A percentile compares a stretch with the other conserved stretches of the same genome.
These are phyloP conservation scores for Solanum corneliomulleri DNA, from an alignment of 257 asterid genomes.

Conservation along the genomic window DNA sequence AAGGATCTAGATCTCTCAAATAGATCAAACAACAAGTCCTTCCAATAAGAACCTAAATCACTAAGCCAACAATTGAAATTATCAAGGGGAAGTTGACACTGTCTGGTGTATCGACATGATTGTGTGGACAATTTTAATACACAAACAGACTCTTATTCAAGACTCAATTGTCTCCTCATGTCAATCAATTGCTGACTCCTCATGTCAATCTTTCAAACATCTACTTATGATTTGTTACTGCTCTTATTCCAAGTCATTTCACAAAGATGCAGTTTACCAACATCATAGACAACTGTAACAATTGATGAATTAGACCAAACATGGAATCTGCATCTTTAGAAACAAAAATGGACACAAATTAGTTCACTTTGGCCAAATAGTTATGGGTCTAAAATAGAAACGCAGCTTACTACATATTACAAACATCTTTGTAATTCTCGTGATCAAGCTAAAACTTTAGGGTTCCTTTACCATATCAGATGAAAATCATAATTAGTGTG, in stretches of 20 bases:
- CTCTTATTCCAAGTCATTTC: not conserved
- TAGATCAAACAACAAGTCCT: not conserved
- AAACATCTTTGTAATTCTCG: not conserved
- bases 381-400: not conserved
- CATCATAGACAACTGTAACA: not conserved
- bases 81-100: not conserved
- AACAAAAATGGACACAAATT: not conserved
- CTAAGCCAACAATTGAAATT: not conserved
- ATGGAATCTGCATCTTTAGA: not conserved
- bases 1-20: not conserved
- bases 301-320: not conserved
- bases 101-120: not conserved
- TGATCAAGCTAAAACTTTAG: not conserved
- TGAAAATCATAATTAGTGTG: constrained; percentile 9
- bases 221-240: not conserved
- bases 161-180: not conserved
- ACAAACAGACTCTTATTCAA: not conserved
- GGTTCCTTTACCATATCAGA: not conserved
- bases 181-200: not conserved
- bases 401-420: not conserved
- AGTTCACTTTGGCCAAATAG: not conserved
- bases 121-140: not conserved
- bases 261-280: not conserved
- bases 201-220: not conserved
- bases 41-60: not conserved